Conservation (phyloP, 495 filamentous ascomycete genomes). For the Apiosordaria backusii region DNA sequence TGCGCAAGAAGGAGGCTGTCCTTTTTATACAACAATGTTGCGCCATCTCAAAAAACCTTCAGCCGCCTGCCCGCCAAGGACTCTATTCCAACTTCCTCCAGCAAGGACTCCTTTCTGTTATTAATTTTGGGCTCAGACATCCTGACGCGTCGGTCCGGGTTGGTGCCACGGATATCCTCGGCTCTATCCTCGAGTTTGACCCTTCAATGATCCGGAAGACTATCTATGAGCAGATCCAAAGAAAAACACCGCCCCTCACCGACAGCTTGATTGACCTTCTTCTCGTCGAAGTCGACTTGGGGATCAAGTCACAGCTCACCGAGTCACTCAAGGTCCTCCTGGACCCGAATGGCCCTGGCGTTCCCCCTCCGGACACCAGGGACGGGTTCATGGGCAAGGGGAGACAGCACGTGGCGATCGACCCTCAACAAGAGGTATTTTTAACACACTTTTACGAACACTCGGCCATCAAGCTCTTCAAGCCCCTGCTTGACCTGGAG, state of each 20-base stretch:
- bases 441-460: conserved; percentile 85
- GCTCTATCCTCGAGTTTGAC: conserved; percentile 94
- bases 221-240: conserved; percentile 85
- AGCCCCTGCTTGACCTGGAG: conserved; percentile 79
- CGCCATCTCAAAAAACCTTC: conserved; percentile 88
- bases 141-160: conserved; percentile 80
- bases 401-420: conserved; percentile 45
- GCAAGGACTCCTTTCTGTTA: conserved; percentile 82
- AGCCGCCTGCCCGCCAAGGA: conserved; percentile 70
- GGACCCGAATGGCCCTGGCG: conserved; percentile 55
- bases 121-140: conserved; percentile 86
- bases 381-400: conserved; percentile 59
- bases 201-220: conserved; percentile 87
- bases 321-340: conserved; percentile 93
- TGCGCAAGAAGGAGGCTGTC: conserved; percentile 88
- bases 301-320: conserved; percentile 92
- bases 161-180: conserved; percentile 89
- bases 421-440: conserved; percentile 80
- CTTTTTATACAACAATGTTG: conserved; percentile 97
- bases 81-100: conserved; percentile 87
- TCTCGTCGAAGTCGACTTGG: conserved; percentile 84
- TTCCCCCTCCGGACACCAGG: conserved; percentile 59
- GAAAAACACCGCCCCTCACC: conserved; percentile 80
- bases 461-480: conserved; percentile 82
- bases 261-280: conserved; percentile 93